Conservation (phyloP, 305 asterid genomes). For the Fraxinus sp. region DNA sequence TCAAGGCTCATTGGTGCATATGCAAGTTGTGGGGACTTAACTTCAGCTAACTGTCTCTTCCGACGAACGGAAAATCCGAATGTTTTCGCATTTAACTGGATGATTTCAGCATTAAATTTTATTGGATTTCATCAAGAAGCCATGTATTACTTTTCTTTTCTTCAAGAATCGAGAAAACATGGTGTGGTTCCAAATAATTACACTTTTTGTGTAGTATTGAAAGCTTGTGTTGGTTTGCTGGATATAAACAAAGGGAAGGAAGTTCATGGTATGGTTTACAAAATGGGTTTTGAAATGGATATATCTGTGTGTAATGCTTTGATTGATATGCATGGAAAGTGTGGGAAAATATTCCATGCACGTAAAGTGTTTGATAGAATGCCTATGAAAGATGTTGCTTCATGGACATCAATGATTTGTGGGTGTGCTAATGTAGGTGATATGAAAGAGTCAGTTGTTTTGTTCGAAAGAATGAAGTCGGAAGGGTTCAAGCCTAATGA, state of each 20-base stretch:
- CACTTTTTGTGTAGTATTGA: neutral
- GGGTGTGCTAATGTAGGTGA: neutral
- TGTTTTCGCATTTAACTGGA: slow-evolving; percentile 61
- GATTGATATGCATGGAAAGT: neutral
- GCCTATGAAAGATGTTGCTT: neutral
- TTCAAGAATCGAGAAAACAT: neutral
- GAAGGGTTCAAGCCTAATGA: neutral
- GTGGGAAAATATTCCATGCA: neutral
- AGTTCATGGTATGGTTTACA: neutral
- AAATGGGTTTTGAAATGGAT: neutral
- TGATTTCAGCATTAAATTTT: slow-evolving; percentile 42
- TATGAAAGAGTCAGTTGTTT: neutral
- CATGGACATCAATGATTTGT: neutral
- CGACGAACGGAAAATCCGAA: slow-evolving; percentile 42
- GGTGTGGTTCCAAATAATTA: neutral
- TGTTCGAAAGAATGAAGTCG: neutral
- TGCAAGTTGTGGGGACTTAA: slow-evolving; percentile 58
- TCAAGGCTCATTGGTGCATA: slow-evolving; percentile 64
- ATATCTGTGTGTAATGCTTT: neutral
- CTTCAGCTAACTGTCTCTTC: slow-evolving; percentile 47
- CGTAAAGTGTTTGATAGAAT: neutral
- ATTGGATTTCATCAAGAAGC: slow-evolving; percentile 26
- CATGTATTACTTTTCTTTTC: neutral
- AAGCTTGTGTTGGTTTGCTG: neutral
- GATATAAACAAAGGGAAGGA: neutral